These are phyloP conservation scores for Ambrosia hybrid DNA, from an alignment of 140 eudicot genomes.

Conservation along the genomic window DNA sequence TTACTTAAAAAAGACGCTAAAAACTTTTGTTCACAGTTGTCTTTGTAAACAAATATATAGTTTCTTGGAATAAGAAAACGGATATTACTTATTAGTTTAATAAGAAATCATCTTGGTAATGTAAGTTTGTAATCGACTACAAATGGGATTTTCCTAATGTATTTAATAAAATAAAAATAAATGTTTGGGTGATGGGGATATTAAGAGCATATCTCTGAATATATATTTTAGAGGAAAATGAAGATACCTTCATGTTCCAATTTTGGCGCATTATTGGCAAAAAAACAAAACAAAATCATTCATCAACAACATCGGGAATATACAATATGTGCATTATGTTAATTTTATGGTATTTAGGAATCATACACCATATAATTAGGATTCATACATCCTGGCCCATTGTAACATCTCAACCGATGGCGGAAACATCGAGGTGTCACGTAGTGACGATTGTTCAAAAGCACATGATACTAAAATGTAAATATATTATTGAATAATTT, in stretches of 20 bases:
- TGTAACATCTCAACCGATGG: too few species aligned
- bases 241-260: conserved; percentile 24
- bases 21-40: not conserved
- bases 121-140: not conserved
- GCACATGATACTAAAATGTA: too few species aligned
- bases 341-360: too few species aligned
- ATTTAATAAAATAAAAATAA: not conserved
- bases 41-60: not conserved
- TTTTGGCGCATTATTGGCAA: conserved; percentile 17
- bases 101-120: conserved; percentile 25
- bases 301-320: not conserved
- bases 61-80: not conserved
- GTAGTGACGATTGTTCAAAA: too few species aligned
- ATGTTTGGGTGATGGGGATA: conserved; percentile 4
- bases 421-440: too few species aligned
- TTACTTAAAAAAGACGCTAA: too few species aligned
- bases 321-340: not conserved
- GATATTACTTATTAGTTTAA: not conserved
- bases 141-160: not conserved
- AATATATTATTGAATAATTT: too few species aligned
- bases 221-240: not conserved
- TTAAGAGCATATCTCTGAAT: conserved; percentile 27
- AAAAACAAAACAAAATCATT: conserved; percentile 1
- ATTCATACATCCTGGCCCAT: too few species aligned
- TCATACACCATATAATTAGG: too few species aligned